These are phyloP conservation scores for Letharia columbiana DNA, from an alignment of 495 filamentous ascomycete species.

Conservation along the genomic window DNA sequence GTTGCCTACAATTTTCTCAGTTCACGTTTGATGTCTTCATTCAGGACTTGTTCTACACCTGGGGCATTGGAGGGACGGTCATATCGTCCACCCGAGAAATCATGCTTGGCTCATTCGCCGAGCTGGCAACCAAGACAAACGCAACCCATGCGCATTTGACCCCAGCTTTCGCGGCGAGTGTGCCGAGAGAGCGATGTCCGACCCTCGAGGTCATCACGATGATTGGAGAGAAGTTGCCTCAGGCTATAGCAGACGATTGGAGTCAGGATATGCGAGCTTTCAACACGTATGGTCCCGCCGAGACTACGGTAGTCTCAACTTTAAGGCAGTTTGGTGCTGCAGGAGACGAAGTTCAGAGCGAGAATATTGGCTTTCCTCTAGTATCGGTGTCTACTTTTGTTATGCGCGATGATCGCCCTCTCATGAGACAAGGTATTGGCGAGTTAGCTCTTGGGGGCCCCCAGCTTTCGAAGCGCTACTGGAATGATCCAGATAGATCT, in stretches of 20 bases:
- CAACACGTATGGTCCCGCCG: slow-evolving; percentile 36
- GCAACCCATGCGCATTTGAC: slow-evolving; percentile 37
- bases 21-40: slow-evolving; percentile 37
- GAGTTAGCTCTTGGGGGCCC: slow-evolving; percentile 40
- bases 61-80: slow-evolving; percentile 33
- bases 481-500: slow-evolving; percentile 38
- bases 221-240: slow-evolving; percentile 30
- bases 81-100: slow-evolving; percentile 31
- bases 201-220: slow-evolving; percentile 29
- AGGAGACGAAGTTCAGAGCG: slow-evolving; percentile 29
- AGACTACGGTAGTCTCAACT: slow-evolving; percentile 34
- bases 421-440: slow-evolving; percentile 36
- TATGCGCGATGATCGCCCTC: slow-evolving; percentile 25
- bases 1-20: slow-evolving; percentile 35
- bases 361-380: slow-evolving; percentile 34
- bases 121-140: slow-evolving; percentile 29
- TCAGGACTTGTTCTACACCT: slow-evolving; percentile 37
- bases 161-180: slow-evolving; percentile 32
- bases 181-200: slow-evolving; percentile 28
- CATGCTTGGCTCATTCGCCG: slow-evolving; percentile 33
- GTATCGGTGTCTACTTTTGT: slow-evolving; percentile 32
- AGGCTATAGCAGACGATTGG: slow-evolving; percentile 35
- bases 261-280: slow-evolving; percentile 30
- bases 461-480: slow-evolving; percentile 36
- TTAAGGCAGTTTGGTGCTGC: slow-evolving; percentile 30